Evolutionary conservation across 2,329 filamentous ascomycete genomes (phyloP), one percentile per base, ranked within the genome.

Genomic region (Aspergillus aculeatus): DNA sequence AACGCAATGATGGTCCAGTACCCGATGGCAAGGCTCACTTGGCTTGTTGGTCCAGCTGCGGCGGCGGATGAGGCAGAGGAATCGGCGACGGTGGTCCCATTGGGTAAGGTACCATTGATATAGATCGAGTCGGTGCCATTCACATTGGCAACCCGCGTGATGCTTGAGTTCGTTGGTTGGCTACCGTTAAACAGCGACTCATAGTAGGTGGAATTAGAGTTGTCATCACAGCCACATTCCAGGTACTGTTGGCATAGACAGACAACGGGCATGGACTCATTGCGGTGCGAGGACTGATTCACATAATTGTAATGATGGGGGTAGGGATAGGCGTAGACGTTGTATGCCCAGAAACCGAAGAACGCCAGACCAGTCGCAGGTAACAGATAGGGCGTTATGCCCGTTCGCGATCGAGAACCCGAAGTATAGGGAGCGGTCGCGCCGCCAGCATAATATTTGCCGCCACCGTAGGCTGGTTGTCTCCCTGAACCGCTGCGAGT

Each of bases 191-290:
- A 71, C 1, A 81, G 61, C 12, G 74, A 71, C 49, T 77, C 67
- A 58, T 80, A 71, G 62, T 77, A 80, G 1, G 75, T 79, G 50
- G 67, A 66, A 60, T 81, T 79, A 47, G 73, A 73, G 62, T 77
- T 79, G 47, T 80, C 73, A 58, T 87, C 85, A 67, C 86, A 88
- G 4, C 84, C 83, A 66, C 86, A 88, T 35, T 79, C 77, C 19
- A 70, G 73, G 65, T 82, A 82, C 58, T 81, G 68, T 61, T 82
- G 75, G 69, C 86, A 88, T 41, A 86, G 68, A 67, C 86, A 88
- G 3, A 80, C 73, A 6, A 87, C 81, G 0, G 83, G 83, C 12
- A 82, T 65, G 0, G 78, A 78, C 64, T 82, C 73, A 66, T 86
- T 85, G 10, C 68, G 64, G 48, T 79, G 76, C 35, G 70, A 75